Percentiles rank a stretch among this genome's conserved stretches.
phyloP scores from a whole-genome alignment of 805 yeast genomes.

The Schwanniomyces sp. region DNA sequence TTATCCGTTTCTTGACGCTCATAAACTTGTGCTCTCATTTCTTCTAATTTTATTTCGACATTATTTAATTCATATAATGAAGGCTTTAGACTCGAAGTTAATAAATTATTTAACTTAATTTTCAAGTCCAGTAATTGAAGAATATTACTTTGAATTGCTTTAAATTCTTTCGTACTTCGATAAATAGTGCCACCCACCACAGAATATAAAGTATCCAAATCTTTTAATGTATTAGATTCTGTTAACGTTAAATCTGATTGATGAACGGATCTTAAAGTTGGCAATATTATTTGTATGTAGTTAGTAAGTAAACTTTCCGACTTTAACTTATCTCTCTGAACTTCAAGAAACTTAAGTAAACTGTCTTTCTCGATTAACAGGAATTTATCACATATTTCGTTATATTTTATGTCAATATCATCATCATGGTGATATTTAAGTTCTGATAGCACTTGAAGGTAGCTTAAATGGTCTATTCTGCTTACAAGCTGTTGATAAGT shows the following conservation, averaged over 20 bases:
- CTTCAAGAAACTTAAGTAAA: conserved; percentile 15
- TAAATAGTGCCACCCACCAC: conserved; percentile 12
- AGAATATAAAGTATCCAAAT: conserved; percentile 18
- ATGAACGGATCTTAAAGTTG: conserved; percentile 34
- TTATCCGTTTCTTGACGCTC: background rate
- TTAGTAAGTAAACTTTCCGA: conserved; percentile 22
- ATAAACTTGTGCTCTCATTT: conserved; percentile 8
- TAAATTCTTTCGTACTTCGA: conserved; percentile 11
- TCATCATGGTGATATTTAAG: conserved; percentile 12
- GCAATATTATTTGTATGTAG: conserved; percentile 27
- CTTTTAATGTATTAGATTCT: conserved; percentile 22
- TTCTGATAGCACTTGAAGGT: conserved; percentile 23
- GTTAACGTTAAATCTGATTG: conserved; percentile 25
- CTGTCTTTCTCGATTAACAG: conserved; percentile 9
- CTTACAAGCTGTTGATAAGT: conserved; percentile 21
- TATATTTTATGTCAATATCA: conserved; percentile 14
- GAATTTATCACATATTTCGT: conserved; percentile 10
- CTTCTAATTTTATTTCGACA: conserved; percentile 10
- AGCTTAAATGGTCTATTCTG: conserved; percentile 27
- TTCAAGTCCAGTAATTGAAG: conserved; percentile 1
- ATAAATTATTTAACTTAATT: conserved; percentile 4
- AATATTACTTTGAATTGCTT: conserved; percentile 3
- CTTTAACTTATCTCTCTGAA: conserved; percentile 22
- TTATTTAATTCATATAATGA: conserved; percentile 15
- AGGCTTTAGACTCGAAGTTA: conserved; percentile 13